These are phyloP conservation scores for Lactifluus rugatus DNA, from an alignment of 768 basidiomycete genomes.

Conservation along the genomic window DNA sequence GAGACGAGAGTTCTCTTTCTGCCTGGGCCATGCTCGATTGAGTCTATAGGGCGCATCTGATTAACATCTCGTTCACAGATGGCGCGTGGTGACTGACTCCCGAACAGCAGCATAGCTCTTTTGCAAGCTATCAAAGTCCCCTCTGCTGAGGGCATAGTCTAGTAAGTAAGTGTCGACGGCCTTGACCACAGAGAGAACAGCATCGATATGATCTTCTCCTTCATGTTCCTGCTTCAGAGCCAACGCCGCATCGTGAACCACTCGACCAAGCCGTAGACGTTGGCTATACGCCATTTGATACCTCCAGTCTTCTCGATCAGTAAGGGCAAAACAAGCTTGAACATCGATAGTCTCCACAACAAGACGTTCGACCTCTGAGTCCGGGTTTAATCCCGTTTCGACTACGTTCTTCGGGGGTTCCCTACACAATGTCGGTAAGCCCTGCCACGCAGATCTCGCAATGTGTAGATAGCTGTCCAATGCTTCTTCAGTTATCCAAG, in stretches of 20 bases:
- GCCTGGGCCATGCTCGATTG: constrained; percentile 58
- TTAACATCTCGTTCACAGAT: background rate
- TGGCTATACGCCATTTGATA: constrained; percentile 54
- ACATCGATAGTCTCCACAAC: constrained; percentile 57
- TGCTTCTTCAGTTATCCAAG: constrained; percentile 3
- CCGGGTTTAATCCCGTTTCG: constrained; percentile 47
- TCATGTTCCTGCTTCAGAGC: constrained; percentile 50
- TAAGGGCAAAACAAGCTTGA: constrained; percentile 64
- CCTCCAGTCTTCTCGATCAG: constrained; percentile 61
- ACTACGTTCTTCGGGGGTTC: constrained; percentile 47
- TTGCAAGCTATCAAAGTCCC: constrained; percentile 51
- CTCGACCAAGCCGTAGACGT: constrained; percentile 54
- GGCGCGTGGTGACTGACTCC: constrained; percentile 36
- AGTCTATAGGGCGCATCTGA: constrained; percentile 32
- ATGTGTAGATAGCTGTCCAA: constrained; percentile 52
- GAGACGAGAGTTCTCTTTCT: constrained; percentile 66
- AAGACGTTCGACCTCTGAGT: constrained; percentile 61
- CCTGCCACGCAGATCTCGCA: constrained; percentile 67
- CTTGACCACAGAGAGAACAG: constrained; percentile 60
- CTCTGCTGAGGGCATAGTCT: constrained; percentile 54
- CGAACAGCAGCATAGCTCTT: constrained; percentile 55
- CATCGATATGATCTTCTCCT: constrained; percentile 81
- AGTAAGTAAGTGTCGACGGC: constrained; percentile 70
- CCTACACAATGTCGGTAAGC: constrained; percentile 60
- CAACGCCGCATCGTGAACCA: constrained; percentile 58